Base-by-base conservation (phyloP, 202 grass and related monocot species). In the Setaria viridis region DNA sequence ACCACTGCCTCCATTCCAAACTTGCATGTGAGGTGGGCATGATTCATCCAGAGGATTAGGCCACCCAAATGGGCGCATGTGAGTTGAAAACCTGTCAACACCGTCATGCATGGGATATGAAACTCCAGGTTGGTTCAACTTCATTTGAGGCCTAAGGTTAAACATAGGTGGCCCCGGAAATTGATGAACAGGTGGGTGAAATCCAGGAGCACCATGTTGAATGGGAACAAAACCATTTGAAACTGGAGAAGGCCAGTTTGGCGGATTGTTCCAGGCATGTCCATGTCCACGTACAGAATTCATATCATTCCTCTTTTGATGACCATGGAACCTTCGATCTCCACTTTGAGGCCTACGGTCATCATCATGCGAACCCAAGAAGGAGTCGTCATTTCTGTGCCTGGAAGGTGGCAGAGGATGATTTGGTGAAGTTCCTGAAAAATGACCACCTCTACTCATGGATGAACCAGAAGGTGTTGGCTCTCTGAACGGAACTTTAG, bases 61-160 rank as follows among this genome's bases (percentile, higher is more conserved):
- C 97, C 97, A 99, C 70, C 94, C 97, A 91, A 91, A 99, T 25
- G 97, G 88, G 67, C 85, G 90, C 65, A 96, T 91, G 74, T 95
- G 95, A 12, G 84, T 70, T 0, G 87, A 72, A 88, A 95, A 95
- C 89, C 93, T 91, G 75, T 95, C 93, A 59, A 91, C 79, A n/a
- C 74, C 30, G 13, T 99, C 97, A 87, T 94, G 94, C 82, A 99
- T 87, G 64, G 89, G 93, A 94, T 93, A 95, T 55, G 93, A 91
- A 77, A 94, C 88, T 80, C 95, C 95, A 71, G 87, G 77, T 78
- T 94, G 94, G 46, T 81, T 85, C 88, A 96, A 87, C 67, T 94
- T 80, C 86, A 92, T 93, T 76, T 88, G 95, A 29, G 97, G 97
- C 69, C 97, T 91, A 53, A 99, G 76, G 62, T 90, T 90, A 88